Base-by-base conservation (phyloP, 257 asterid genomes). In the Jaltomata sinuosa region DNA sequence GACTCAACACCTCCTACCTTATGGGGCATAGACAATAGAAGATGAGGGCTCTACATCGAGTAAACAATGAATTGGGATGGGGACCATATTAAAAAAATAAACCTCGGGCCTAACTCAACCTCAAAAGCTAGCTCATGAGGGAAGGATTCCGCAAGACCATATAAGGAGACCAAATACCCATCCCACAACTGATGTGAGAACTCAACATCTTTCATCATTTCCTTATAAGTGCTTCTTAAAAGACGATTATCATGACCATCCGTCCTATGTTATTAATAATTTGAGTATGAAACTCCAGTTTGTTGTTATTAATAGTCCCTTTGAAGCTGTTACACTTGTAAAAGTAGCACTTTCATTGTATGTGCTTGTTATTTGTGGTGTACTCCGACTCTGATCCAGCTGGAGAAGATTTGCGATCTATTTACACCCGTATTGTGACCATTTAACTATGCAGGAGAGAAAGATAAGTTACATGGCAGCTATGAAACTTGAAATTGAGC, bases 401-500 rank as follows among this genome's bases (percentile, higher is more conserved):
- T 79, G 42, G 59, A 27, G 74, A 59, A 59, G 32, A 79, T 47
- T 64, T 25, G 21, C 45, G 22, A 47, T 52, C 14, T 79, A 61
- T 18, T 54, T 32, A 76, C 27, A 49, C 34, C 42, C 25, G 25
- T 47, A 14, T 29, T 76, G 27, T 76, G 11, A 49, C 10, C 61
- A 76, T 82, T 57, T 42, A 19, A 83, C 84, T 82, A 64, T 90
- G 93, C 94, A 94, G 98, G 96, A 91, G 59, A 87, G 91, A 84
- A 91, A 91, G 86, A 87, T 96, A 84, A 89, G 89, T 88, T 93
- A 93, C 88, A 89, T 82, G 86, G 99, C 91, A 86, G 94, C 97
- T 85, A 88, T 96, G 96, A 96, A 93, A 87, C 97, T 96, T 87
- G 99, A 96, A 91, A 91, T 94, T 87, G 97, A 94, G 78, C 96